Evolutionary conservation across 1,284 basidiomycete species (phyloP), one percentile per base, ranked within the genome.

Genomic region (Cutaneotrichosporon cyanovorans): DNA sequence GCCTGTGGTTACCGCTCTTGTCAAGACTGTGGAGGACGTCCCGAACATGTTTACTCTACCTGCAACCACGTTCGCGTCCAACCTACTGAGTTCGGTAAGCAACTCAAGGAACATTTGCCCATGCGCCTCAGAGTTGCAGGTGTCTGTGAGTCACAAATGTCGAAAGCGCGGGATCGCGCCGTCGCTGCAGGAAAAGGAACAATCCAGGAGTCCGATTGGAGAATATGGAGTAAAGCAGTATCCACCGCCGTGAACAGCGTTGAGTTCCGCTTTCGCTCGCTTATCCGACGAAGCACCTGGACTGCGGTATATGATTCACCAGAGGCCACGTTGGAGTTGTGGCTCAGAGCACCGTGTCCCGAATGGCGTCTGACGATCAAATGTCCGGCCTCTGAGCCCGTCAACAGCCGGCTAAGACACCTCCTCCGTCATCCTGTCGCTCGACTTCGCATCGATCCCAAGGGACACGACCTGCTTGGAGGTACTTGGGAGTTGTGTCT

Each of bases 251-350:
- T 79, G 1, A 51, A 66, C 19, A 76, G 77, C 23, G 59, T 58
- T 16, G 85, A 89, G 55, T 77, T 92, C 42, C 82, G 84, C 22
- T 95, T 92, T 66, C 79, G 83, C n/a, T 83, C 84, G 56, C 76
- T 86, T 30, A 89, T 87, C 66, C 80, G 92, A 28, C 89, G 92
- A 65, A 83, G 85, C 54, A 80, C 83, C 34, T 96, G 92, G 91
- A 81, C 80, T 22, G 87, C 80, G 0, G 75, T 82, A 11, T 96
- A 87, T 68, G 80, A 82, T 50, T 85, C 87, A 0, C 75, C 82
- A 0, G 66, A 75, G 0, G 89, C 85, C 3, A 75, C 71, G 1
- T 77, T 93, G 28, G 86, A 93, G 61, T 77, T 95, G 12, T 76
- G 80, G 42, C 75, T 96, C 11, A 80, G 88, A 59, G 80, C 81